These are phyloP conservation scores for Aspergillus sp. DNA, from an alignment of 2,329 filamentous ascomycete genomes.

Conservation along the genomic window DNA sequence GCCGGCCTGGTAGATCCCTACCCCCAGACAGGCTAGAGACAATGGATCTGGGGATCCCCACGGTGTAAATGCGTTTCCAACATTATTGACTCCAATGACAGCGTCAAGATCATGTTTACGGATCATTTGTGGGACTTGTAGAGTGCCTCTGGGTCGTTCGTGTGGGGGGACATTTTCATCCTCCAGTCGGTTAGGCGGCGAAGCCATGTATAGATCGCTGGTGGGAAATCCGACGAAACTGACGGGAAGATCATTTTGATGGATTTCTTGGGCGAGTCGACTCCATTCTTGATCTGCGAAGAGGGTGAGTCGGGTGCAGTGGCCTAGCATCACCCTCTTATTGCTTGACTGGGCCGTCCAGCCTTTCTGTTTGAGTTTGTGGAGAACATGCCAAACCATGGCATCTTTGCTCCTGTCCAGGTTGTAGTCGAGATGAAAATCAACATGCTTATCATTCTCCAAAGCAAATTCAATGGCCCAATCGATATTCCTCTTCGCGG, in stretches of 20 bases:
- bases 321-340: slow-evolving; percentile 58
- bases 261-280: slow-evolving; percentile 45
- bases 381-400: slow-evolving; percentile 52
- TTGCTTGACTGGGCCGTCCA: slow-evolving; percentile 45
- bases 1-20: slow-evolving; percentile 65
- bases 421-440: slow-evolving; percentile 70
- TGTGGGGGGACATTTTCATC: slow-evolving; percentile 4
- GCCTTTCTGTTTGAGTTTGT: slow-evolving; percentile 42
- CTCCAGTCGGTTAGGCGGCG: slow-evolving; percentile 24
- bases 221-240: slow-evolving; percentile 66
- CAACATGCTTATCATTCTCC: slow-evolving; percentile 51
- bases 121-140: slow-evolving; percentile 59
- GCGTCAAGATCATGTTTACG: slow-evolving; percentile 53
- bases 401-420: slow-evolving; percentile 48
- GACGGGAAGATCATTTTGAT: slow-evolving; percentile 49
- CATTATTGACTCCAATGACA: slow-evolving; percentile 65
- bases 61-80: slow-evolving; percentile 71
- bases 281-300: slow-evolving; percentile 49
- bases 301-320: slow-evolving; percentile 63
- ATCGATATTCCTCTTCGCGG: slow-evolving; percentile 53
- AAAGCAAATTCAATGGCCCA: slow-evolving; percentile 59
- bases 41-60: slow-evolving; percentile 64
- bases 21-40: slow-evolving; percentile 56
- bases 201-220: slow-evolving; percentile 71
- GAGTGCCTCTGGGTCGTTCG: slow-evolving; percentile 52